These are phyloP conservation scores for Aspergillus ochraceus DNA, from an alignment of 2,329 filamentous ascomycete species.

Conservation along the genomic window DNA sequence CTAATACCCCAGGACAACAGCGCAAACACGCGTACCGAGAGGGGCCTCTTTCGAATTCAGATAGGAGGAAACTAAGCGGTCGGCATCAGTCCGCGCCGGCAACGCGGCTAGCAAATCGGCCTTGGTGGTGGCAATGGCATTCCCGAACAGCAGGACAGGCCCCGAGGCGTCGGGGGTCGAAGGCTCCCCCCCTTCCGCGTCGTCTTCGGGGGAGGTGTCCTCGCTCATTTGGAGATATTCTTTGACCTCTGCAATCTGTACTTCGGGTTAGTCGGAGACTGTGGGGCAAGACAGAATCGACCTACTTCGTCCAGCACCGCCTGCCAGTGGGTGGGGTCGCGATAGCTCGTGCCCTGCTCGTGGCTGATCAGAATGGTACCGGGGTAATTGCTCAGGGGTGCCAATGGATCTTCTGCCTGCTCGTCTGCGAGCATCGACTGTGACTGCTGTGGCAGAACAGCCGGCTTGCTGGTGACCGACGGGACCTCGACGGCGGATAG, in stretches of 20 bases:
- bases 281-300: neutral
- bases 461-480: neutral
- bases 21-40: conserved; percentile 21
- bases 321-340: conserved; percentile 23
- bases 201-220: conserved; percentile 10
- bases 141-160: conserved; percentile 18
- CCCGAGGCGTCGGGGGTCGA: conserved; percentile 12
- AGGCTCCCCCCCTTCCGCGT: conserved; percentile 11
- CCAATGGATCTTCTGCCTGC: neutral
- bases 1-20: neutral
- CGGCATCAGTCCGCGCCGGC: conserved; percentile 21
- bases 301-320: conserved; percentile 23
- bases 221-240: conserved; percentile 15
- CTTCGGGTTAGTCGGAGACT: neutral
- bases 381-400: neutral
- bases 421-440: no score
- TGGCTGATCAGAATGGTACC: conserved; percentile 17
- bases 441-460: neutral
- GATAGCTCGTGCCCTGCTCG: conserved; percentile 19
- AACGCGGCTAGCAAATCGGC: conserved; percentile 26
- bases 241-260: conserved; percentile 24
- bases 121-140: conserved; percentile 12
- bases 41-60: conserved; percentile 26
- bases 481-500: conserved; percentile 2
- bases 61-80: conserved; percentile 25